phyloP scores from a whole-genome alignment of 2,329 filamentous ascomycete species.

The Xylaria sp. region DNA sequence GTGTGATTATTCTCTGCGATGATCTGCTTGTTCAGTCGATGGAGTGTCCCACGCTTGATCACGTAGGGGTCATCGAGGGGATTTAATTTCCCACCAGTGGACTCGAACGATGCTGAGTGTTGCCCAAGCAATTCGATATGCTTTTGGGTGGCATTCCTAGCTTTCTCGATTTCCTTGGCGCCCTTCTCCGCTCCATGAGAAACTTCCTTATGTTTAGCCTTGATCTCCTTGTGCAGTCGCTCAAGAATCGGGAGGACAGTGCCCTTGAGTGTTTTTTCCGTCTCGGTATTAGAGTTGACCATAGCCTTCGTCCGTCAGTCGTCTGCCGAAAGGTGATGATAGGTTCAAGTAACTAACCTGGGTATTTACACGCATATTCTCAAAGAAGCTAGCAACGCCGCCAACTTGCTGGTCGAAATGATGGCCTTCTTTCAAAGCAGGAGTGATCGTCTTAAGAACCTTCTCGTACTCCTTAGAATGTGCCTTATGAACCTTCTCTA shows the following conservation, averaged over 20 bases:
- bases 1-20: conserved; percentile 95
- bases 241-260: conserved; percentile 87
- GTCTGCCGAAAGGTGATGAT: not conserved
- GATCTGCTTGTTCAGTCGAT: conserved; percentile 89
- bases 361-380: conserved; percentile 92
- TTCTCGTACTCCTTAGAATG: conserved; percentile 96
- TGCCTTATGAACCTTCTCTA: conserved; percentile 83
- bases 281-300: conserved; percentile 87
- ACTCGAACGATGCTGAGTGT: conserved; percentile 80
- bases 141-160: conserved; percentile 85
- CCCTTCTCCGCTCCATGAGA: conserved; percentile 79
- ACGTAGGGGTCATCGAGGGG: conserved; percentile 87
- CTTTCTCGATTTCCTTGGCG: conserved; percentile 90
- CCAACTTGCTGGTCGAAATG: conserved; percentile 93
- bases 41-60: conserved; percentile 76
- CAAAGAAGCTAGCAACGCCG: conserved; percentile 87
- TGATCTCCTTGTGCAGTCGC: conserved; percentile 93
- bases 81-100: conserved; percentile 72
- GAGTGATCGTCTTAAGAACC: conserved; percentile 87
- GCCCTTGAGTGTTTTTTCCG: conserved; percentile 86
- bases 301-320: conserved; percentile 64
- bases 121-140: conserved; percentile 93
- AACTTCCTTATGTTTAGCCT: conserved; percentile 93
- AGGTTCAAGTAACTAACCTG: conserved; percentile 53
- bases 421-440: conserved; percentile 84